Evolutionary conservation across 345 rosid species (phyloP), one percentile per base, ranked within the genome.

Genomic region (Sonneratia alba): DNA sequence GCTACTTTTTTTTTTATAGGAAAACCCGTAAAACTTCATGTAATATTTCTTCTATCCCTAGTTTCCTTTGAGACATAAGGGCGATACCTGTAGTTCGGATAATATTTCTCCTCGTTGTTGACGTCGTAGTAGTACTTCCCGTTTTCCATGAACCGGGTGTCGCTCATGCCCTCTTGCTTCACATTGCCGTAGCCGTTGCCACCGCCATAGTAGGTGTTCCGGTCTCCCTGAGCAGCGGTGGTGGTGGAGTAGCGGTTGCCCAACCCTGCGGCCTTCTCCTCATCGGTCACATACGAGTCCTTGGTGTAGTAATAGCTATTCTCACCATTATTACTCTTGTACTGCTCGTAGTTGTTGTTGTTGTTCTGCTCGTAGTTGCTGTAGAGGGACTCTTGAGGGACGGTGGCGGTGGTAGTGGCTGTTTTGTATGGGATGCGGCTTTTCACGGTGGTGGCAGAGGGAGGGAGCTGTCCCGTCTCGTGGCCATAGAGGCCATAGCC

Each of bases 401-500:
- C 53, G 43, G 79, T 36, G 68, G 68, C 5, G 42, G 75, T 16
- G n/a, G 78, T 45, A 68, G 78, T 53, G 48, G 75, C 73, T 16
- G 82, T 55, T 1, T 42, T 77, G 83, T 76, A 73, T 6, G 84
- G 82, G 74, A 11, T 53, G 38, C 75, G 66, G 11, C 66, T 32
- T 57, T 66, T 56, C 64, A 74, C 22, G n/a, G 78, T 45, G 71
- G 78, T 53, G 48, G 75, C 73, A 70, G 80, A 65, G 49, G 83
- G 77, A 34, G 81, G 74, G 69, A 75, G 57, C 32, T 70, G 77
- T 36, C 68, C 56, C 7, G 80, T 59, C 36, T 74, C 83, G 7
- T 79, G 87, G 11, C 88, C 85, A 21, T 86, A 86, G 4, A 86
- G 80, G 27, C 92, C 92, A 6, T 85, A 88, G 32, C 83, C 86